Base-by-base conservation (phyloP, 2,329 filamentous ascomycete genomes). In the Drechslerella dactyloides region DNA sequence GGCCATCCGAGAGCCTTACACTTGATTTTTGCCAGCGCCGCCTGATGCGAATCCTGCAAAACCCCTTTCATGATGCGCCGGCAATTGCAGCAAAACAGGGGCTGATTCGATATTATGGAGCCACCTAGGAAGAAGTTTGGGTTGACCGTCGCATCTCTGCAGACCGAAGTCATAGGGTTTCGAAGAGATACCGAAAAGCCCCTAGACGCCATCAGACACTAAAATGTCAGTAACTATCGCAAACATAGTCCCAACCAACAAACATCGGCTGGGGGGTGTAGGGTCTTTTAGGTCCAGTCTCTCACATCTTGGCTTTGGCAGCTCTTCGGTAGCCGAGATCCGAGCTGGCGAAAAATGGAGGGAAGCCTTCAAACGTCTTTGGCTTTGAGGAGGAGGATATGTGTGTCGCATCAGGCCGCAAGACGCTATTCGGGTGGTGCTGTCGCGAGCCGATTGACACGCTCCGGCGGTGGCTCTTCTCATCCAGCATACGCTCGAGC, bases 181-280 rank as follows among this genome's bases (percentile, higher is more conserved):
- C 68, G 68, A n/a, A 61, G 60, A 2, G 68, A 72, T 51, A 72
- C 61, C 33, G 68, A 72, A 40, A 72, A 72, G 50, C 65, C 65
- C 68, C 68, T 72, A 57, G 8, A 30, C 13, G 27, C 27, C 27
- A 33, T 4, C 5, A 23, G 6, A 30, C 1, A 24, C 24, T 19
- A 46, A 7, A 37, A 52, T 7, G 53, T 23, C 21, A 53, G 15
- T 35, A n/a, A 40, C 11, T 33, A 23, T 23, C 23, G 15, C 27
- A 23, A 21, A 1, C n/a, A 30, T 24, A 27, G 7, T 44, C 11
- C 15, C 10, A 23, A 6, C n/a, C 10, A 23, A 13, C n/a, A 40
- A 13, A 2, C 11, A 13, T n/a, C n/a, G n/a, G n/a, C n/a, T n/a
- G n/a, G n/a, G n/a, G n/a, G n/a, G n/a, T n/a, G n/a, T n/a, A n/a